phyloP scores from a whole-genome alignment of 805 yeast genomes.

The Aciculoconidium aculeatum region DNA sequence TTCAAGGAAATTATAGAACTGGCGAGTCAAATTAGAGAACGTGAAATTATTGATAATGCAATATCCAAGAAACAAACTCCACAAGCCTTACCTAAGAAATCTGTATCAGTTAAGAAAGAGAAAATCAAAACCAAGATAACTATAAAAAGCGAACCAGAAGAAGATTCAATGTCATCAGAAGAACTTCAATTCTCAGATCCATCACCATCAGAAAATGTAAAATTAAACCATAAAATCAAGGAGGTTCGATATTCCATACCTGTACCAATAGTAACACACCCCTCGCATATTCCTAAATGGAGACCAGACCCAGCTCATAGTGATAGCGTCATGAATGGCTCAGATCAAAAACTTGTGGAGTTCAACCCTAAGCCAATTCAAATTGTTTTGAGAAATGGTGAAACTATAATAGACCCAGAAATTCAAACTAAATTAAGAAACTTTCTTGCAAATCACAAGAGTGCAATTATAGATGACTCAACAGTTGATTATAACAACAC shows the following conservation, averaged over 20 bases:
- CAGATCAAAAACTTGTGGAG: conserved; percentile 17
- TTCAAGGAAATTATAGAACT: conserved; percentile 26
- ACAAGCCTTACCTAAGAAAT: neutral
- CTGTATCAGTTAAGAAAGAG: conserved; percentile 1
- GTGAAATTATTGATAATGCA: conserved; percentile 11
- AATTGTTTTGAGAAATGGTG: conserved; percentile 12
- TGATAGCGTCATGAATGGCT: conserved; percentile 12
- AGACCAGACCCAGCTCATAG: conserved; percentile 19
- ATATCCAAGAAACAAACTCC: conserved; percentile 2
- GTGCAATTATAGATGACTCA: conserved; percentile 35
- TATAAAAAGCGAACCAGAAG: conserved; percentile 2
- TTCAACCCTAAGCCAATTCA: conserved; percentile 25
- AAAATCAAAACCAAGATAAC: neutral
- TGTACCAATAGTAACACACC: conserved; percentile 35
- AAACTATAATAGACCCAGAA: conserved; percentile 18
- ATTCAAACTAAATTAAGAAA: conserved; percentile 20
- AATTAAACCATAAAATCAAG: conserved; percentile 21
- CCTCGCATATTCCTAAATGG: conserved; percentile 41
- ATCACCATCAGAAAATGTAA: no score
- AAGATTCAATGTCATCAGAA: no score
- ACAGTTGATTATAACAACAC: conserved; percentile 25
- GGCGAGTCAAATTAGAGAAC: conserved; percentile 17
- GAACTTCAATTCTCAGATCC: no score
- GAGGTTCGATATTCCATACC: conserved; percentile 27
- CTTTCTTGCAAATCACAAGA: conserved; percentile 23